Evolutionary conservation across 345 rosid species (phyloP).

Genomic region (Gynandropsis gynandra): DNA sequence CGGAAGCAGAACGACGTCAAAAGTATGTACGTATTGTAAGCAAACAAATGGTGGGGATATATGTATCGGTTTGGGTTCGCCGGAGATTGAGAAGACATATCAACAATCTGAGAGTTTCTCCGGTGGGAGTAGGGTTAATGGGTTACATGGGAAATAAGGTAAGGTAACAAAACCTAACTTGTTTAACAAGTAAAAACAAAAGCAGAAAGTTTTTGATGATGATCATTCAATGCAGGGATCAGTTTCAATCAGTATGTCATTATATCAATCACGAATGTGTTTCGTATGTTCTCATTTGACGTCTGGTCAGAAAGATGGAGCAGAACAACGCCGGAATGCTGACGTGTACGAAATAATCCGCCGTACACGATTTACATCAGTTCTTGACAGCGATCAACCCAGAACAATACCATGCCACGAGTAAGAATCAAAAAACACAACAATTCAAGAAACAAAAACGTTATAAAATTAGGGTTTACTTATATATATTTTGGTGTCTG

Average conservation of each 20-base stretch:
- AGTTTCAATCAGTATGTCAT: constrained; percentile 88
- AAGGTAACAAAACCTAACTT: constrained; percentile 18
- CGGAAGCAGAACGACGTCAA: constrained; percentile 29
- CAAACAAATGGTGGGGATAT: constrained; percentile 99
- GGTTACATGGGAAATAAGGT: constrained; percentile 99
- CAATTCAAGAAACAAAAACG: background rate
- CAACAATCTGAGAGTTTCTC: constrained; percentile 87
- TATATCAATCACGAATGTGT: constrained; percentile 88
- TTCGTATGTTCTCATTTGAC: constrained; percentile 97
- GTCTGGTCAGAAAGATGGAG: constrained; percentile 93
- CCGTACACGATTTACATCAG: constrained; percentile 73
- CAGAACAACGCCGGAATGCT: constrained; percentile 80
- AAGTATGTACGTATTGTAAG: constrained; percentile 80
- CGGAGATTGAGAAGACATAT: constrained; percentile 74
- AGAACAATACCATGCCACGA: constrained; percentile 85
- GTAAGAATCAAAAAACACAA: constrained; percentile 37
- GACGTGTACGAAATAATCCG: constrained; percentile 77
- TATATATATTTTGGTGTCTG: background rate
- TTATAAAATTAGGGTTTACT: background rate
- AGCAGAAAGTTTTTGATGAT: background rate
- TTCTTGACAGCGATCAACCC: constrained; percentile 61
- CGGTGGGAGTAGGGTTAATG: constrained; percentile 97
- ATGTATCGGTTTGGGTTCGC: constrained; percentile 88
- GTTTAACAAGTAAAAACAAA: constrained; percentile 1
- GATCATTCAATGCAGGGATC: constrained; percentile 67